A percentile compares a stretch with the other conserved stretches of the same genome.
phyloP scores from a whole-genome alignment of 2,329 filamentous ascomycete genomes.

The Cladophialophora psammophila region DNA sequence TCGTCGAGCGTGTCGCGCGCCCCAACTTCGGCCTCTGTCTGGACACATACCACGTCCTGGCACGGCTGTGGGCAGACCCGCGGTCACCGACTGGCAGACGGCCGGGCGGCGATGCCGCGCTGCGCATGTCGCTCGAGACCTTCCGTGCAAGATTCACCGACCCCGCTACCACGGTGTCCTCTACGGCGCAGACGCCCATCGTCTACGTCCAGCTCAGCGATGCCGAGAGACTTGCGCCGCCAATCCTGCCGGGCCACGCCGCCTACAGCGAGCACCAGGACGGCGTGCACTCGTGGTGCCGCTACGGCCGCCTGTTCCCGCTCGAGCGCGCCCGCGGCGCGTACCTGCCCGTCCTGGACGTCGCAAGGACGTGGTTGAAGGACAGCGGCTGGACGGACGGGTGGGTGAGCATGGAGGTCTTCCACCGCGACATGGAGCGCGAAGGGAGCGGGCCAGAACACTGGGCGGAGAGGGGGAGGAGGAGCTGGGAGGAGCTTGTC shows the following conservation, averaged over 20 bases:
- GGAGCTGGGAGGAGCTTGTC: conserved; percentile 14
- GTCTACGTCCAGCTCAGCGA: conserved; percentile 50
- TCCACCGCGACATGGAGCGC: conserved; percentile 21
- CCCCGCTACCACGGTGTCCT: neutral
- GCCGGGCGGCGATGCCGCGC: conserved; percentile 17
- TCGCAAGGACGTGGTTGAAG: neutral
- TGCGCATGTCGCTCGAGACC: conserved; percentile 37
- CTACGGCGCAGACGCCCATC: conserved; percentile 41
- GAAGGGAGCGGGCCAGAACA: conserved; percentile 3
- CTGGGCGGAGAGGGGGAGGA: conserved; percentile 20
- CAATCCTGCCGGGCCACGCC: conserved; percentile 37
- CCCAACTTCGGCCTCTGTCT: conserved; percentile 50
- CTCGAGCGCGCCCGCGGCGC: conserved; percentile 39
- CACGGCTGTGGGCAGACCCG: conserved; percentile 46
- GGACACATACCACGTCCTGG: conserved; percentile 48
- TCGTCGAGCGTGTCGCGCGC: conserved; percentile 43
- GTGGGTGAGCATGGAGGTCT: conserved; percentile 32
- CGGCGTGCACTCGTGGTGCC: conserved; percentile 33
- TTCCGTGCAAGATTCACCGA: conserved; percentile 31
- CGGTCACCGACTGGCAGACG: conserved; percentile 38
- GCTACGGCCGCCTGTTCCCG: conserved; percentile 44
- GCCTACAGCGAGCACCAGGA: conserved; percentile 39
- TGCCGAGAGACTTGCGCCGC: conserved; percentile 39
- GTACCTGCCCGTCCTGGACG: conserved; percentile 29
- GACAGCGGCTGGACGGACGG: conserved; percentile 5